A percentile compares a stretch with the other conserved stretches of the same genome.
phyloP scores from a whole-genome alignment of 257 asterid species.

The Ajuga chamaepitys region DNA sequence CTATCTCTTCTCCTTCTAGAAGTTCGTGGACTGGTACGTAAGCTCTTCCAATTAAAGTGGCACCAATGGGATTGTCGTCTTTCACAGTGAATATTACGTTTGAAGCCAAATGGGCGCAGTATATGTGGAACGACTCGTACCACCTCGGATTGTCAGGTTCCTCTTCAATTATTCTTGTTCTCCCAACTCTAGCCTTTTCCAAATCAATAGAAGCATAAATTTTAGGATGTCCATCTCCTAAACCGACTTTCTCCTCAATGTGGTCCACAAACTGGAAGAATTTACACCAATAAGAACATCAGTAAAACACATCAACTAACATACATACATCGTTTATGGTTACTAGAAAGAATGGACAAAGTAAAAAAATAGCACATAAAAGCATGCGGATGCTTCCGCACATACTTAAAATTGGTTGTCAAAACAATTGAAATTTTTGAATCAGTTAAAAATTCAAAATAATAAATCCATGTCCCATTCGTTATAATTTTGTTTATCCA shows the following conservation, averaged over 20 bases:
- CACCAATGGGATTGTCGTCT: slow-evolving; percentile 86
- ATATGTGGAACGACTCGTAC: slow-evolving; percentile 79
- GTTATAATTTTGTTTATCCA: neutral
- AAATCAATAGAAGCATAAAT: slow-evolving; percentile 76
- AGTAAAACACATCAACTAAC: neutral
- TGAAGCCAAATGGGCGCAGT: slow-evolving; percentile 79
- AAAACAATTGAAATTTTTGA: no score
- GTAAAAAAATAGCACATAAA: neutral
- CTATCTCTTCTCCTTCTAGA: slow-evolving; percentile 77
- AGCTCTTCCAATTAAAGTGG: slow-evolving; percentile 90
- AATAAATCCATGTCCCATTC: neutral
- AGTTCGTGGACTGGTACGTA: slow-evolving; percentile 66
- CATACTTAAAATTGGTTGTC: neutral
- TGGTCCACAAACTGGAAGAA: slow-evolving; percentile 45
- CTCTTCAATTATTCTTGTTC: slow-evolving; percentile 57
- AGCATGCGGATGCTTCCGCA: neutral
- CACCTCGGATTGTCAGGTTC: slow-evolving; percentile 76
- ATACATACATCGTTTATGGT: neutral
- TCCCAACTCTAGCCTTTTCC: slow-evolving; percentile 86
- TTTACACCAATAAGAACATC: slow-evolving; percentile 6
- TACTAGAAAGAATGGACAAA: neutral
- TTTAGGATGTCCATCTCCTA: slow-evolving; percentile 73
- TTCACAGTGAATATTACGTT: slow-evolving; percentile 75
- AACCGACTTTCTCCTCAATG: slow-evolving; percentile 72
- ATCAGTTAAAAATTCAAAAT: neutral